Evolutionary conservation across 1,139 yeast genomes (phyloP).

Genomic region (Candida smagusa): DNA sequence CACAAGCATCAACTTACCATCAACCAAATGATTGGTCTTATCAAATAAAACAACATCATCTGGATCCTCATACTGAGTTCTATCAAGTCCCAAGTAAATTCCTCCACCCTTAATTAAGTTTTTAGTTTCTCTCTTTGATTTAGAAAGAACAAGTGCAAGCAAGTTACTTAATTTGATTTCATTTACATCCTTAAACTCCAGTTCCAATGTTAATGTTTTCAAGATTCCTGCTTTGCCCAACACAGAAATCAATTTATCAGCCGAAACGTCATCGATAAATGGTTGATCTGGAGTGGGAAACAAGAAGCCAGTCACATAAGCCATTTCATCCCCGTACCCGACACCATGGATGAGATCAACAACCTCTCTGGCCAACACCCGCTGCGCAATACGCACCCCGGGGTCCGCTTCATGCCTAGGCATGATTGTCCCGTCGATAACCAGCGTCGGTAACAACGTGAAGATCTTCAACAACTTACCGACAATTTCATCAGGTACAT

Average conservation of each 20-base stretch:
- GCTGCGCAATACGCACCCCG: constrained; percentile 67
- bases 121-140: constrained; percentile 52
- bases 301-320: constrained; percentile 58
- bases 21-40: constrained; percentile 49
- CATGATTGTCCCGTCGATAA: constrained; percentile 52
- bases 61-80: constrained; percentile 52
- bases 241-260: constrained; percentile 54
- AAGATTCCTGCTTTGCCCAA: constrained; percentile 64
- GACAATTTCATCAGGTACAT: constrained; percentile 76
- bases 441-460: constrained; percentile 67
- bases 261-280: constrained; percentile 43
- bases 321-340: constrained; percentile 68
- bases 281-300: constrained; percentile 60
- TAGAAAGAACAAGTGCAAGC: constrained; percentile 35
- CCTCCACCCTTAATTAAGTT: constrained; percentile 71
- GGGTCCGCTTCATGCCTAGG: constrained; percentile 55
- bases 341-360: constrained; percentile 85
- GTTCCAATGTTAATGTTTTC: constrained; percentile 30
- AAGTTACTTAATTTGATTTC: constrained; percentile 42
- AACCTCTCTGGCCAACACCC: constrained; percentile 75
- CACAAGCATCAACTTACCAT: constrained; percentile 57
- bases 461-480: constrained; percentile 66
- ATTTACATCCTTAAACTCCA: constrained; percentile 21
- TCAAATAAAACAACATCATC: constrained; percentile 49
- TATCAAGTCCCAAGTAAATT: constrained; percentile 63